Percentiles rank a stretch among this genome's conserved stretches.
These are phyloP conservation scores for Globisporangium takayamanum DNA, from an alignment of 352 stramenopile species.

Conservation along the genomic window DNA sequence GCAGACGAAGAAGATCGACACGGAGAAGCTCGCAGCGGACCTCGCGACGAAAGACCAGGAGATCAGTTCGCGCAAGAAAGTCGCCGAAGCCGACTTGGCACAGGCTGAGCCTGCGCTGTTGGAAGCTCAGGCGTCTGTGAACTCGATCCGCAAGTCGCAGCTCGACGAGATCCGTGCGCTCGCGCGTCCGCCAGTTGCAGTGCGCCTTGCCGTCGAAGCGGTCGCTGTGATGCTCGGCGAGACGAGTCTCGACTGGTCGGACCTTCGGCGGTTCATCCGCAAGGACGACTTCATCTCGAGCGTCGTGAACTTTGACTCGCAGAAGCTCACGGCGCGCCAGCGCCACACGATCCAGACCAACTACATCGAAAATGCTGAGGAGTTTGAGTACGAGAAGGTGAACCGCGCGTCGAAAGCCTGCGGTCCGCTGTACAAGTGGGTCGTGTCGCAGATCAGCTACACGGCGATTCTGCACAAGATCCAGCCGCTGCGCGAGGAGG, in stretches of 20 bases:
- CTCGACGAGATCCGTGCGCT: constrained; percentile 98
- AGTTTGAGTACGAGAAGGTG: constrained; percentile 91
- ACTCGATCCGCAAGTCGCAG: constrained; percentile 98
- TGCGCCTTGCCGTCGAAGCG: constrained; percentile 96
- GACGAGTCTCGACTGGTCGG: constrained; percentile 93
- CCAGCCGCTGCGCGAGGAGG: constrained; percentile 97
- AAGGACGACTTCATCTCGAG: constrained; percentile 98
- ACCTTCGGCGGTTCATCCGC: constrained; percentile 96
- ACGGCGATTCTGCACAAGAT: constrained; percentile 98
- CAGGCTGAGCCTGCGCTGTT: constrained; percentile 97
- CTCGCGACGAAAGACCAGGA: constrained; percentile 93
- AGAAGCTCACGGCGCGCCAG: constrained; percentile 93
- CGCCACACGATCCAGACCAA: constrained; percentile 94
- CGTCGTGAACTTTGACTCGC: constrained; percentile 98
- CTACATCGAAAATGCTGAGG: constrained; percentile 91
- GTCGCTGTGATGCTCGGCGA: constrained; percentile 98
- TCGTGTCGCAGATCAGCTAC: constrained; percentile 98
- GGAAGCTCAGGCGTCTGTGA: constrained; percentile 94
- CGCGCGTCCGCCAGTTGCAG: constrained; percentile 91
- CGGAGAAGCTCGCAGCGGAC: constrained; percentile 92
- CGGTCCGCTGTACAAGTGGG: constrained; percentile 99
- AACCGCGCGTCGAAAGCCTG: constrained; percentile 94
- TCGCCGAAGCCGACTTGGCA: constrained; percentile 95
- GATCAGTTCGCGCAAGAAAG: constrained; percentile 92
- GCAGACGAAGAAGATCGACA: constrained; percentile 95